Evolutionary conservation across 1,139 yeast species (phyloP).

Genomic region (Diutina mesorugosa): DNA sequence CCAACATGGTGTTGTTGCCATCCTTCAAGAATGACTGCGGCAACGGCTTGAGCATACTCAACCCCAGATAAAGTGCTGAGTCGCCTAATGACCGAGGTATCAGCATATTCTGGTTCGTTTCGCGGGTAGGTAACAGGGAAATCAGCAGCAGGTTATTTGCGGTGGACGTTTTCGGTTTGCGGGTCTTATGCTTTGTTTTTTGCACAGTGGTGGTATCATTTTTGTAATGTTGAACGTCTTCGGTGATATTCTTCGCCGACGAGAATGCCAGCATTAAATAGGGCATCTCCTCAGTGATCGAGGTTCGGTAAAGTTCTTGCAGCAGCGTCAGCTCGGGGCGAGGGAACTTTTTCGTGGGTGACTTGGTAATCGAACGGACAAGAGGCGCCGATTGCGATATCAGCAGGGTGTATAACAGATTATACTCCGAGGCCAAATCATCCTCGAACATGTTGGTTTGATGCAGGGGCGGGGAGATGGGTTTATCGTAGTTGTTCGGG

Average conservation of each 20-base stretch:
- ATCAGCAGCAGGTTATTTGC: not conserved
- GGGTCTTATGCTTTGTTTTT: not conserved
- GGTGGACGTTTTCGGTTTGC: not conserved
- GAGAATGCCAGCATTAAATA: conserved; percentile 45
- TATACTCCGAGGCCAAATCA: not conserved
- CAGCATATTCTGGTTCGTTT: not conserved
- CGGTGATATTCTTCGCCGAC: conserved; percentile 37
- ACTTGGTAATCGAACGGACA: conserved; percentile 29
- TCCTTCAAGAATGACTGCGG: not conserved
- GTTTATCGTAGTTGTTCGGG: conserved; percentile 11
- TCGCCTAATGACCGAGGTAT: not conserved
- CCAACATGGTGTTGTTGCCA: conserved; percentile 17
- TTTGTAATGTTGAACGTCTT: conserved; percentile 23
- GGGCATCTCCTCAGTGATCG: conserved; percentile 43
- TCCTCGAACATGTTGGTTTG: conserved; percentile 1
- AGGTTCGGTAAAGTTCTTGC: conserved; percentile 10
- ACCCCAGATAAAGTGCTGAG: not conserved
- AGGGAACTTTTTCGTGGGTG: not conserved
- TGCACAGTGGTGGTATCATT: not conserved
- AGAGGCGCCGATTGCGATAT: conserved; percentile 19
- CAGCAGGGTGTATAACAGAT: conserved; percentile 9
- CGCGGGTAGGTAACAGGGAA: not conserved
- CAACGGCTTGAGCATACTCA: not conserved
- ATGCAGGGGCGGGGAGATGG: not conserved
- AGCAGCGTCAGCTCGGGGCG: not conserved